A percentile compares a stretch with the other conserved stretches of the same genome.
Evolutionary conservation across 306 rosid genomes (phyloP).

Genomic region (Dalbergia cultrata): DNA sequence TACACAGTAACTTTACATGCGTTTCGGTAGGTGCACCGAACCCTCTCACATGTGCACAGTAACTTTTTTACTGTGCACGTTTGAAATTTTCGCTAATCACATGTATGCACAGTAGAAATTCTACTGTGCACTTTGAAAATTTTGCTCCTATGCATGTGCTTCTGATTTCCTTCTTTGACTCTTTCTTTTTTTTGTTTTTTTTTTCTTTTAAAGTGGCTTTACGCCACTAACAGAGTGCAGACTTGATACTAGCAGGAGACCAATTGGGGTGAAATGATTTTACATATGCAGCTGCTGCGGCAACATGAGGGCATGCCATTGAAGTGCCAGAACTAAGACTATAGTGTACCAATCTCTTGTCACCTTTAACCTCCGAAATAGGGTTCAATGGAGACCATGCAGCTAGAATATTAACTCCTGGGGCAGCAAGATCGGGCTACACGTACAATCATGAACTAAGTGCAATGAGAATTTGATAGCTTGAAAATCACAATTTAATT

Average conservation of each 20-base stretch:
- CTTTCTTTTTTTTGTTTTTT: too few relatives aligned
- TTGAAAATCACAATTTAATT: neutral
- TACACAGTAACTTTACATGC: too few relatives aligned
- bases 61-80: too few relatives aligned
- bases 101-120: too few relatives aligned
- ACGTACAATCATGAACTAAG: neutral
- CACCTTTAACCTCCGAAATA: neutral
- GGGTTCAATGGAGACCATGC: constrained; percentile 46
- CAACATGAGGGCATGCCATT: constrained; percentile 69
- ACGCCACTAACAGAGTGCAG: too few relatives aligned
- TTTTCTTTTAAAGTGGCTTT: too few relatives aligned
- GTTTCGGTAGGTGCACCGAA: too few relatives aligned
- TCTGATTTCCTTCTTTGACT: too few relatives aligned
- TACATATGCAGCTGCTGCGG: constrained; percentile 57
- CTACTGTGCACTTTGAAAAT: too few relatives aligned
- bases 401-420: constrained; percentile 57
- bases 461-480: neutral
- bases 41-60: too few relatives aligned
- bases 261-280: constrained; percentile 65
- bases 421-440: constrained; percentile 64
- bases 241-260: constrained; percentile 64
- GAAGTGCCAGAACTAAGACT: constrained; percentile 53
- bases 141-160: too few relatives aligned
- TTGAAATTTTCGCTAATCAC: too few relatives aligned
- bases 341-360: constrained; percentile 25